Conservation (phyloP, 2,329 filamentous ascomycete species). For the Domatiomyces globalis region DNA sequence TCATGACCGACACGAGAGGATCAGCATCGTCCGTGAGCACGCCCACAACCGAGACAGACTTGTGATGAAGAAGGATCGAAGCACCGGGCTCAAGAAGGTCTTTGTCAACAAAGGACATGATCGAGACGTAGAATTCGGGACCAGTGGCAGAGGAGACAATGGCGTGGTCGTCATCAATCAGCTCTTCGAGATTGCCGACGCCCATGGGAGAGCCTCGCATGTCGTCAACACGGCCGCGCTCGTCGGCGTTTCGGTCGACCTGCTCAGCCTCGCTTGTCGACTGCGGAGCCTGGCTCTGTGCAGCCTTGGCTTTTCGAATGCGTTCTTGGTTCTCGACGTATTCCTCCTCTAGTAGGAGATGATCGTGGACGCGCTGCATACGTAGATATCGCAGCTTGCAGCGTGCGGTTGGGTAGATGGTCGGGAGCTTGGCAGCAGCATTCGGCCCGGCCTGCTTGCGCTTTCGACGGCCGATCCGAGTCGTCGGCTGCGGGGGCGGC, state of each 20-base stretch:
- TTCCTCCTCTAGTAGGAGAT: conserved; percentile 90
- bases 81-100: conserved; percentile 92
- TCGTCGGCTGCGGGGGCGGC: conserved; percentile 90
- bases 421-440: conserved; percentile 85
- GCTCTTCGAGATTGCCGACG: conserved; percentile 90
- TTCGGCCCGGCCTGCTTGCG: conserved; percentile 87
- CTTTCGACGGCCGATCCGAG: conserved; percentile 96
- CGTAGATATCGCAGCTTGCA: conserved; percentile 94
- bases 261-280: conserved; percentile 56
- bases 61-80: conserved; percentile 90
- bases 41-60: conserved; percentile 93
- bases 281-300: conserved; percentile 45
- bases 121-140: conserved; percentile 97
- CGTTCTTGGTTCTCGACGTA: conserved; percentile 99
- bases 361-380: conserved; percentile 98
- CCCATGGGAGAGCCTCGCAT: conserved; percentile 99
- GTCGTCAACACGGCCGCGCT: conserved; percentile 87
- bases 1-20: conserved; percentile 95
- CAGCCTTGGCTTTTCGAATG: conserved; percentile 77
- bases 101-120: conserved; percentile 99
- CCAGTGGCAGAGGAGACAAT: conserved; percentile 96
- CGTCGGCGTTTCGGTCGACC: conserved; percentile 80
- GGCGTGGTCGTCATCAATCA: conserved; percentile 98
- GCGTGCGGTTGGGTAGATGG: conserved; percentile 86
- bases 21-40: conserved; percentile 94